Percentiles rank a stretch among this genome's conserved stretches.
phyloP scores from a whole-genome alignment of 2,329 filamentous ascomycete genomes.

The Ophiosphaerella herpotricha region DNA sequence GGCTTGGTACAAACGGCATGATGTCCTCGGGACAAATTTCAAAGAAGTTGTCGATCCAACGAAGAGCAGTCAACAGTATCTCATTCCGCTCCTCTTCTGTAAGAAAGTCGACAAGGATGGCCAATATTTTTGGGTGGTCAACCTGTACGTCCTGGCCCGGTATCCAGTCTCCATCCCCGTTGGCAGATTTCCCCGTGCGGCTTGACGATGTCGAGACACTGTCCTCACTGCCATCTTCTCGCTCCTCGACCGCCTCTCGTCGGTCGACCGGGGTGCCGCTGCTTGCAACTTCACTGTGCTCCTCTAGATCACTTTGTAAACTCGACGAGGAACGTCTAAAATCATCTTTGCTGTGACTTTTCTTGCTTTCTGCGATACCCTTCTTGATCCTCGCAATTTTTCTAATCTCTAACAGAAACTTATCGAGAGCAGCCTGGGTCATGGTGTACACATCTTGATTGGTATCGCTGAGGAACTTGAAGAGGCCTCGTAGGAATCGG shows the following conservation, averaged over 20 bases:
- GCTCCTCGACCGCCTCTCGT: constrained; percentile 55
- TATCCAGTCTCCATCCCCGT: constrained; percentile 90
- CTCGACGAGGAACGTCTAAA: constrained; percentile 69
- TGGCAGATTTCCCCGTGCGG: constrained; percentile 44
- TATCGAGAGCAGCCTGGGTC: constrained; percentile 85
- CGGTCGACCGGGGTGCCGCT: constrained; percentile 44
- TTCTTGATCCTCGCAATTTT: constrained; percentile 92
- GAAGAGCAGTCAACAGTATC: constrained; percentile 84
- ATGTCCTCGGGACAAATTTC: constrained; percentile 98
- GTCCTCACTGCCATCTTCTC: constrained; percentile 50
- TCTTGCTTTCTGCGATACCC: constrained; percentile 84
- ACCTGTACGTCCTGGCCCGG: constrained; percentile 96
- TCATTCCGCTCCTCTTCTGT: constrained; percentile 72
- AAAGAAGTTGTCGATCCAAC: constrained; percentile 96
- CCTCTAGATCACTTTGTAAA: constrained; percentile 37
- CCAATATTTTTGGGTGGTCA: constrained; percentile 87
- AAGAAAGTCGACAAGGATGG: constrained; percentile 87
- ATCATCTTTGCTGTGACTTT: constrained; percentile 67
- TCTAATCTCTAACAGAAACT: constrained; percentile 91
- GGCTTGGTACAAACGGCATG: constrained; percentile 87
- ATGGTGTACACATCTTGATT: constrained; percentile 94
- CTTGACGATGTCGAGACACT: constrained; percentile 37
- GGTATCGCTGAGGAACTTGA: constrained; percentile 89
- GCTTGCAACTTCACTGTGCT: constrained; percentile 63
- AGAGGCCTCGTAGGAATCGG: constrained; percentile 84